These are phyloP conservation scores for Diaporthe sp. DNA, from an alignment of 2,329 filamentous ascomycete species.

Conservation along the genomic window DNA sequence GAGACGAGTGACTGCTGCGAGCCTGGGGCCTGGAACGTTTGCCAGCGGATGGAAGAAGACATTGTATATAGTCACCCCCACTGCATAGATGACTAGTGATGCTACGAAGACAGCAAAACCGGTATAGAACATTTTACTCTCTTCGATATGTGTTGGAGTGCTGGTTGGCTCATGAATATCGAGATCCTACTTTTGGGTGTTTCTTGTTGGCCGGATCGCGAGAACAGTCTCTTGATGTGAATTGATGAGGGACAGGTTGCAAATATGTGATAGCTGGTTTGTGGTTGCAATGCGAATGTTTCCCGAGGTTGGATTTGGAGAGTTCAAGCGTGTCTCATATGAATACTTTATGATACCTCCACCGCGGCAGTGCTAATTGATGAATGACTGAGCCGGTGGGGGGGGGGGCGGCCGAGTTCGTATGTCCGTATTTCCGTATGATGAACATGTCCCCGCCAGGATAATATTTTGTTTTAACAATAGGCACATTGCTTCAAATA, in stretches of 20 bases:
- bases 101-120: neutral
- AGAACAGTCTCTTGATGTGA: neutral
- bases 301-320: neutral
- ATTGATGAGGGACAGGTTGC: neutral
- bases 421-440: conserved; percentile 10
- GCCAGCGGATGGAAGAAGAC: conserved; percentile 9
- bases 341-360: neutral
- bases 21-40: neutral
- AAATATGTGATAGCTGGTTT: neutral
- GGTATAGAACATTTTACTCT: neutral
- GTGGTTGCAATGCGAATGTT: neutral
- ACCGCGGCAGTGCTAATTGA: neutral
- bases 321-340: neutral
- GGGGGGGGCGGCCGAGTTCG: neutral
- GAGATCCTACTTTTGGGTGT: neutral
- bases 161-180: neutral
- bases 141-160: neutral
- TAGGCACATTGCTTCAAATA: neutral
- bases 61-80: neutral
- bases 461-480: neutral
- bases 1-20: conserved; percentile 7
- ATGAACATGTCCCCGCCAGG: neutral
- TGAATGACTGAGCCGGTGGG: neutral
- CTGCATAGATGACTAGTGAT: neutral
- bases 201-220: neutral